Conservation (phyloP, 345 rosid species). For the Gossypioides kirkii region DNA sequence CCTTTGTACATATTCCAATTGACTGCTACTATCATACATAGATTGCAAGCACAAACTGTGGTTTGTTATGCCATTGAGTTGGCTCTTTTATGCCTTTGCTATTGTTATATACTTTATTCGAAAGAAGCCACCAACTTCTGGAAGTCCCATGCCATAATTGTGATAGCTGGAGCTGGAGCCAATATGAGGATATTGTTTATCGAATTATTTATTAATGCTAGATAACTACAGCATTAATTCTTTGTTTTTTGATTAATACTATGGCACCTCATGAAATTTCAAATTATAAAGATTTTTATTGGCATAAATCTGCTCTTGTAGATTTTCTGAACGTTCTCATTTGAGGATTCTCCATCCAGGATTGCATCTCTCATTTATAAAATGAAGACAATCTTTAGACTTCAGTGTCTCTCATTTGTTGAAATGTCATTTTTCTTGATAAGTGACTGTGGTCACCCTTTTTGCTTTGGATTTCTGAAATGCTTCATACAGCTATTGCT, state of each 20-base stretch:
- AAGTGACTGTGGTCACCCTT: not conserved
- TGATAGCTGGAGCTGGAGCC: not conserved
- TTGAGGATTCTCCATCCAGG: constrained; percentile 2
- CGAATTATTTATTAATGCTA: not conserved
- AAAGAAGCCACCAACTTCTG: not conserved
- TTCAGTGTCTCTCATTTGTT: not conserved
- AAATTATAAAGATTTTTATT: not conserved
- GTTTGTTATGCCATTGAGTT: not conserved
- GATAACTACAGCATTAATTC: not conserved
- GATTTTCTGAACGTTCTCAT: not conserved
- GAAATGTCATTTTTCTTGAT: not conserved
- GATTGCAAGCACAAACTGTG: not conserved
- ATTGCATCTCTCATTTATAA: not conserved
- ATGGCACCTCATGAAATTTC: not conserved
- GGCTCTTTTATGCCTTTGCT: not conserved
- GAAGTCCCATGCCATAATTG: not conserved
- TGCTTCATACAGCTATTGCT: not conserved
- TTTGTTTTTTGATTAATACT: not conserved
- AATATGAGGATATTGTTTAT: not conserved
- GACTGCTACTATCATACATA: not conserved
- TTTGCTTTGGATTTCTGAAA: not conserved
- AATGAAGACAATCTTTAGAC: not conserved
- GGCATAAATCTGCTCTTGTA: not conserved
- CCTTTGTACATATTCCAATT: not conserved
- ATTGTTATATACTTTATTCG: not conserved